phyloP scores from a whole-genome alignment of 305 asterid species.

The Rubia peregrina region DNA sequence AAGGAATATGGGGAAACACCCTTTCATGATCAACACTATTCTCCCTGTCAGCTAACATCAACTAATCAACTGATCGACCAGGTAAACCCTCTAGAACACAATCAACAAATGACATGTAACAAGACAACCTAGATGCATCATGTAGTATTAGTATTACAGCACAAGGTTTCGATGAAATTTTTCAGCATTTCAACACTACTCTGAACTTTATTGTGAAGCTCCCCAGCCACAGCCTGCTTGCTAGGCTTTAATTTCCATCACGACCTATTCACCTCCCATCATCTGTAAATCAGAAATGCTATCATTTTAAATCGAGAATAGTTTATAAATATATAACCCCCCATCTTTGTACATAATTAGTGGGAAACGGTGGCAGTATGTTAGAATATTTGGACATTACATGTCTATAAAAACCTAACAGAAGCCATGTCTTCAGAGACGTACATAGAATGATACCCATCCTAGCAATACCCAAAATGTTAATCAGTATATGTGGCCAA shows the following conservation, averaged over 20 bases:
- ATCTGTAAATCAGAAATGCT: constrained; percentile 41
- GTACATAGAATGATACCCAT: background rate
- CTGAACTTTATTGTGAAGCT: background rate
- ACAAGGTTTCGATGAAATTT: background rate
- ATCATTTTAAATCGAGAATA: background rate
- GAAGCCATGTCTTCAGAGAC: background rate
- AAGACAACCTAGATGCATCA: background rate
- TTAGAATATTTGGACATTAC: no score
- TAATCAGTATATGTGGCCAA: background rate
- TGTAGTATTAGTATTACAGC: background rate
- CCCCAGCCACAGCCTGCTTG: background rate
- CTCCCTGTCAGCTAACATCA: no score
- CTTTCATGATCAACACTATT: background rate
- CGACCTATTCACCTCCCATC: constrained; percentile 52
- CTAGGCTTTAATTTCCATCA: constrained; percentile 4
- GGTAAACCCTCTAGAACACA: background rate
- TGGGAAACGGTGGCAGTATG: background rate
- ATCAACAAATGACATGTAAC: background rate
- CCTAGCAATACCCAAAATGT: constrained; percentile 1
- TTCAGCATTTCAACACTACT: background rate
- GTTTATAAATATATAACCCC: background rate
- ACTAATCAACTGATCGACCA: background rate
- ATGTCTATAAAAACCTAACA: background rate
- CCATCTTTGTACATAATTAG: background rate
- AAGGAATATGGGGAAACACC: no score